Base-by-base conservation (phyloP, 768 basidiomycete species). In the Psilocybe tampanensis region DNA sequence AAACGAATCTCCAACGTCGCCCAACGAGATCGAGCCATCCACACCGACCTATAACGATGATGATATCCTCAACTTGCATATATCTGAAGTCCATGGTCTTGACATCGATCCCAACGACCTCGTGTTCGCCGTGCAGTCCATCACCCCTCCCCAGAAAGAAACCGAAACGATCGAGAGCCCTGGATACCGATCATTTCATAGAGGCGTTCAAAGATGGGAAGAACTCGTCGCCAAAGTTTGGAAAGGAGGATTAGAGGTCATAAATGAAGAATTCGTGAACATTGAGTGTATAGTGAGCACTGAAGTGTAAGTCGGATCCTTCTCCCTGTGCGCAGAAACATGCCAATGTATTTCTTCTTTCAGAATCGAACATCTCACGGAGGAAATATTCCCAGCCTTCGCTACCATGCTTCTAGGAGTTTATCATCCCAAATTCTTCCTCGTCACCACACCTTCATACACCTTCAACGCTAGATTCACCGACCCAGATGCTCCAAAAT, bases 361-460 rank as follows among this genome's bases (percentile, higher is more conserved):
- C 69, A 94, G 94, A 8, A 86, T 95, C 60, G 93, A 95, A 66
- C 93, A 95, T 63, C 74, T 95, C 45, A 76, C 81, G 0, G 79
- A 81, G 0, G 70, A 80, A 4, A 70, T 88, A 26, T 75, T 94
- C 13, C 72, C 78, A 0, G 76, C 78, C 18, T 89, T 94, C 61
- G 83, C 87, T 7, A 88, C 89, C 3, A 70, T 86, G 48, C 72
- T 95, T 13, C 80, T 96, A 12, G 92, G 93, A 0, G 74, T 82
- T 29, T 96, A 96, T 64, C 85, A 84, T 53, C 94, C 94, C 0
- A 77, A 78, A 23, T 66, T 88, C 42, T 77, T 94, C 43, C 79
- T 96, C 19, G 66, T 95, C 64, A 95, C 94, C 0, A 96, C 94
- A 0, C 94, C 93, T 0, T 91, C 89, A 2, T 94, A 88, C 73